Base-by-base conservation (phyloP, 2,329 filamentous ascomycete species). In the Phaeosphaeriaceae sp. region DNA sequence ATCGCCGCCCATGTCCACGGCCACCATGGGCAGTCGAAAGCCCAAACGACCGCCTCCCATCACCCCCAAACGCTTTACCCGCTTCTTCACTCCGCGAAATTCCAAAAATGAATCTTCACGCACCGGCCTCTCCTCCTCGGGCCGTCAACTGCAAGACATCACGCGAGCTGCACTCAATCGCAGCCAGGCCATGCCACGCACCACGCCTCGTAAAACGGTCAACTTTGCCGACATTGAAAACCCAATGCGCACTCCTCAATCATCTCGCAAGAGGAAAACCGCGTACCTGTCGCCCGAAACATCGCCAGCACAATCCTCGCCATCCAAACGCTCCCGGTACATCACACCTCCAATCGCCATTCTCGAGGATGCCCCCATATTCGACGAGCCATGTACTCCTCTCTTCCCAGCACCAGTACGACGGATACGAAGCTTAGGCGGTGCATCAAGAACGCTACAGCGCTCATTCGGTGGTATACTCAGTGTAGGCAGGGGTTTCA, bases 11-110 rank as follows among this genome's bases (percentile, higher is more conserved):
- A 52, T 60, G 35, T 54, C 74, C 21, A 35, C 66, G 26, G 54
- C 68, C 21, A 61, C 59, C 18, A 50, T 55, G 28, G 61, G 61
- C 23, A 66, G 60, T 35, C 57, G 66, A 40, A 80, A 79, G 58
- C 72, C 70, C 30, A 78, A 70, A 55, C 76, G 74, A 50, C 75
- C 76, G 26, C 78, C 79, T 5, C 78, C 77, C 21, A 78, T 81
- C 55, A 81, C 79, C 1, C 79, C 79, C 6, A 79, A 78, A 59
- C 74, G 79, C 48, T 80, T 81, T 67, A 79, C 66, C 39, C 75
- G 76, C 52, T 81, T 81, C 67, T 81, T 81, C 66, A 79, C 77
- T 11, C 79, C 78, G 9, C 69, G 77, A 38, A 63, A 64, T 18
- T 70, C 73, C 3, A 56, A 64, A n/a, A 57, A 68, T 57, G 64